Evolutionary conservation across 2,329 filamentous ascomycete genomes (phyloP), one percentile per base, ranked within the genome.

Genomic region (Didymella lethalis): DNA sequence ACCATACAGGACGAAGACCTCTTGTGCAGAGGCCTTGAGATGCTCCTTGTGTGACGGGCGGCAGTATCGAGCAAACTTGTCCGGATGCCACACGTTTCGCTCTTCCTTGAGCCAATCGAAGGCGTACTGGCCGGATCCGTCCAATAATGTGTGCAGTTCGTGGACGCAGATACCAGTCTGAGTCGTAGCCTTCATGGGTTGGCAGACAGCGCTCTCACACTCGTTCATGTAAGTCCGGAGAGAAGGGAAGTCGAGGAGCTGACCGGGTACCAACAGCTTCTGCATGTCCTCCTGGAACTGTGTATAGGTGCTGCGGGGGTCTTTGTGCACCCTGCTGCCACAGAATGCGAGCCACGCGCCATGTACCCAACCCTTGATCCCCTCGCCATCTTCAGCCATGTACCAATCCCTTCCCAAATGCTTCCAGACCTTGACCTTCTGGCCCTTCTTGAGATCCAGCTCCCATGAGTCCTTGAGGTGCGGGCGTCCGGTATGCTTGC

Each of bases 61-160:
- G 59, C 72, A 73, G 52, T 58, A 67, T 44, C 68, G 64, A 31
- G 63, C 68, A 44, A 76, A 75, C 28, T 64, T 68, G 44, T 77
- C 74, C 32, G 74, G 74, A 38, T 77, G 74, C 70, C 71, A 77
- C 31, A 67, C 44, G 53, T 66, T 70, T 16, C 74, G 64, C 44
- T 67, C 63, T 11, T 66, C 61, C 56, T 72, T 74, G 28, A 77
- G 62, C 61, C 66, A 70, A 16, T 65, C 64, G 29, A 63, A 58
- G 1, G 60, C 65, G 45, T 68, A 73, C 3, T 44, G 20, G 2
- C 63, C 69, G 7, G 70, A 71, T 6, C 69, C 72, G n/a, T 62
- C 38, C 36, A 77, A 58, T 25, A 77, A 47, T 23, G 47, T 54
- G 36, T 56, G 51, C 38, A 77, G 46, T 46, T 75, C 70, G 50